These are phyloP conservation scores for Colletotrichum sp. DNA, from an alignment of 2,329 filamentous ascomycete species.

Conservation along the genomic window DNA sequence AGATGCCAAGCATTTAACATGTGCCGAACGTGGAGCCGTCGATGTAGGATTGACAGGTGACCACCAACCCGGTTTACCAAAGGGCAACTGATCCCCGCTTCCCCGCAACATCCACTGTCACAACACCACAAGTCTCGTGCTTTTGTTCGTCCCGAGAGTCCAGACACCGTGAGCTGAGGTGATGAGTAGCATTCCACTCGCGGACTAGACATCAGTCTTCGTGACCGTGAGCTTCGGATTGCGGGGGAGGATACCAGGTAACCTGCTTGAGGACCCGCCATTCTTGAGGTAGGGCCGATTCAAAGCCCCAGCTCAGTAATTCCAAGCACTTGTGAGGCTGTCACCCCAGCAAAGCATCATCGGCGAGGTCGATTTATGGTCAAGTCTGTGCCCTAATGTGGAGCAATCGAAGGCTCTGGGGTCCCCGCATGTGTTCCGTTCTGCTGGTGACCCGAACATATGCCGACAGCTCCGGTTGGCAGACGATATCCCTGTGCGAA, in stretches of 20 bases:
- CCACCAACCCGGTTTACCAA: slow-evolving; percentile 9
- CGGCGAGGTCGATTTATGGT: neutral
- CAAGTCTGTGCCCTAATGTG: neutral
- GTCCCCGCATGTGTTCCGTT: slow-evolving; percentile 3
- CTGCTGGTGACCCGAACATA: neutral
- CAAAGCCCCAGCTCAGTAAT: neutral
- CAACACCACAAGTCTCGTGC: neutral
- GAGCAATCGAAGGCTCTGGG: neutral
- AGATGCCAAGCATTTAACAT: slow-evolving; percentile 5
- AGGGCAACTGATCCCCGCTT: neutral
- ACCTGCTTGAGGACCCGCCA: neutral
- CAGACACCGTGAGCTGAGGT: neutral
- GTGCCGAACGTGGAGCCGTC: slow-evolving; percentile 7
- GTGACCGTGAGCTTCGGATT: neutral
- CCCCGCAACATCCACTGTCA: slow-evolving; percentile 1
- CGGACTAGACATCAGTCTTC: neutral
- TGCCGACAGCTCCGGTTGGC: neutral
- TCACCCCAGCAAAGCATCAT: neutral
- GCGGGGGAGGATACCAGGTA: neutral
- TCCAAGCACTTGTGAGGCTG: neutral
- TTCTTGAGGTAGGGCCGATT: slow-evolving; percentile 9
- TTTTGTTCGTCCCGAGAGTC: neutral
- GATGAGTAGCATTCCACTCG: neutral
- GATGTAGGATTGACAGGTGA: slow-evolving; percentile 1
- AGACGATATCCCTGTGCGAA: neutral